Evolutionary conservation across 345 rosid genomes (phyloP).

Genomic region (Turritis glabra): DNA sequence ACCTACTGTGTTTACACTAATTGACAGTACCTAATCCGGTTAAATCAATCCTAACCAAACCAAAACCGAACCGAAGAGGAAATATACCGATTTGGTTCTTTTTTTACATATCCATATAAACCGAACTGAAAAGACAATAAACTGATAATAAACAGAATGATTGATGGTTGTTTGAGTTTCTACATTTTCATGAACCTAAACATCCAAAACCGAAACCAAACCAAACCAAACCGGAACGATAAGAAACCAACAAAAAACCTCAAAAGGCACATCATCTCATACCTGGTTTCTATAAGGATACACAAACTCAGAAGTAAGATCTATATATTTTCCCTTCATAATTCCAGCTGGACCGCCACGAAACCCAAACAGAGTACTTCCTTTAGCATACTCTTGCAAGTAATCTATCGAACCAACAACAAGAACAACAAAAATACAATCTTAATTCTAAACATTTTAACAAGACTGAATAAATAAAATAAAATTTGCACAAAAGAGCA

Average conservation of each 20-base stretch:
- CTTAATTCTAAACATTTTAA: not conserved
- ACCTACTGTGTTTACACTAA: not conserved
- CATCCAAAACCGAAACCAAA: not conserved
- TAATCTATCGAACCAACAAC: conserved; percentile 58
- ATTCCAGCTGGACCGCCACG: conserved; percentile 98
- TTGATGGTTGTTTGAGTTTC: not conserved
- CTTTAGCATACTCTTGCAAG: conserved; percentile 71
- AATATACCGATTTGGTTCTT: not conserved
- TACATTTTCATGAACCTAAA: not conserved
- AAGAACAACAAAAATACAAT: not conserved
- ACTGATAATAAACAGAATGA: not conserved
- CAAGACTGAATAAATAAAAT: not conserved
- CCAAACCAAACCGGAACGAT: not conserved
- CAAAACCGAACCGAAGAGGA: not conserved
- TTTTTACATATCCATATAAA: not conserved
- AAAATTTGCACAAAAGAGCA: not conserved
- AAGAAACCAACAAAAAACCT: not conserved
- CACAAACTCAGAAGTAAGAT: conserved; percentile 67
- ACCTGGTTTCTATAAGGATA: conserved; percentile 94
- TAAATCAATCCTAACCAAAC: not conserved
- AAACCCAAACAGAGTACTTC: conserved; percentile 80
- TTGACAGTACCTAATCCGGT: not conserved
- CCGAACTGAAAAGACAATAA: not conserved
- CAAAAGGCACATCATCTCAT: not conserved
- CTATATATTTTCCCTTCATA: conserved; percentile 85